Base-by-base conservation (phyloP, 192 early-diverging fungal species). In the Gigaspora rosea region DNA sequence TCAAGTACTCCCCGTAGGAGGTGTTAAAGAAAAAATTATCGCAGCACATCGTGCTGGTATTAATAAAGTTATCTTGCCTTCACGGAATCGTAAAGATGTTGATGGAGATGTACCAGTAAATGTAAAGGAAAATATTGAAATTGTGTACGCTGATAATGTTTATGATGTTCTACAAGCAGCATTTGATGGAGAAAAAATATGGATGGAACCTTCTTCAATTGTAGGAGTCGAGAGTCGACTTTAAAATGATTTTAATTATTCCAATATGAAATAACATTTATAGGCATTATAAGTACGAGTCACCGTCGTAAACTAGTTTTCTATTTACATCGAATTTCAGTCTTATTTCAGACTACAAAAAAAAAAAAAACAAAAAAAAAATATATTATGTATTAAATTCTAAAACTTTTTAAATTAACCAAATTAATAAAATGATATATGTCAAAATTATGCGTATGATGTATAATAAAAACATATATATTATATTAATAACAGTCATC, bases 1-100 rank as follows among this genome's bases (percentile, higher is more conserved):
- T 9, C 85, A 91, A 54, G 93, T 96, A 0, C 82, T 94, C 49
- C 91, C 92, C 36, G 92, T 96, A 3, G 95, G 95, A 1, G 95
- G 95, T 22, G 90, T 96, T 74, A 94, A 94, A 79, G 94, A 96
- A 77, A 96, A 96, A 78, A 87, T 93, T 0, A 86, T 96, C 22
- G 91, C 93, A 1, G 94, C 93, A 0, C 92, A 96, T 76, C 86
- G 92, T 8, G 90, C 90, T 32, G 91, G 91, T n/a, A 88, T 96
- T 52, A 82, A 85, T 70, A 87, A 87, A 63, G 86, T 96, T 58
- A 88, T 94, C 59, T 61, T 96, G 75, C 94, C 94, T 8, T 68
- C 83, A 10, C 77, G 88, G 0, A 95, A 95, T 80, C 82, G 80
- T 57, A 93, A 92, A 71, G 93, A 96, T 78, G 81, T 93, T 47